Conservation (phyloP, 495 filamentous ascomycete species). For the Podospora tetraspora region DNA sequence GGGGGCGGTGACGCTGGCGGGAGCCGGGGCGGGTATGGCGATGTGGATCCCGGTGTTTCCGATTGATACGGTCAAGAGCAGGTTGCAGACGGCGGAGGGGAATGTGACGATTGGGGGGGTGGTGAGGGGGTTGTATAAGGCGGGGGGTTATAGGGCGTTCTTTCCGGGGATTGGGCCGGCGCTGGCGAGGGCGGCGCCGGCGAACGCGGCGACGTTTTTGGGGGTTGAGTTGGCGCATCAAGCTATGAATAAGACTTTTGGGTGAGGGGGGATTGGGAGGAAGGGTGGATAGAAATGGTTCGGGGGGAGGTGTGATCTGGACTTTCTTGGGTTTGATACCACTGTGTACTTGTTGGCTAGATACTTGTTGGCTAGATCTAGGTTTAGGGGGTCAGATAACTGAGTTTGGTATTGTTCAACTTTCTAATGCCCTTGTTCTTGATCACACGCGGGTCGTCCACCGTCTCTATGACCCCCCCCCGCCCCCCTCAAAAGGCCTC, state of each 20-base stretch:
- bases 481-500: too few species aligned
- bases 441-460: background rate
- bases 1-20: conserved; percentile 76
- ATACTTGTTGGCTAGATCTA: background rate
- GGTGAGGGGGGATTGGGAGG: background rate
- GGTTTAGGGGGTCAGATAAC: background rate
- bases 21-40: conserved; percentile 85
- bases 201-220: conserved; percentile 72
- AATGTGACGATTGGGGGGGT: conserved; percentile 77
- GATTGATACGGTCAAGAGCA: conserved; percentile 90
- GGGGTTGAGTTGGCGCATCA: conserved; percentile 80
- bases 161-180: conserved; percentile 96
- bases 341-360: background rate
- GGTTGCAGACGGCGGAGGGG: conserved; percentile 87
- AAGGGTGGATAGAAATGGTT: too few species aligned
- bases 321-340: background rate
- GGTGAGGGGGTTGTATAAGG: conserved; percentile 68
- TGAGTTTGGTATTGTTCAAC: background rate
- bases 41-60: conserved; percentile 99
- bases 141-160: conserved; percentile 85
- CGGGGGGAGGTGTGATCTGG: background rate
- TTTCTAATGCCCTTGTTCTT: background rate
- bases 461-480: too few species aligned
- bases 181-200: conserved; percentile 85
- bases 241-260: conserved; percentile 69